These are phyloP conservation scores for Mrakia hoshinonis DNA, from an alignment of 768 basidiomycete species.

Conservation along the genomic window DNA sequence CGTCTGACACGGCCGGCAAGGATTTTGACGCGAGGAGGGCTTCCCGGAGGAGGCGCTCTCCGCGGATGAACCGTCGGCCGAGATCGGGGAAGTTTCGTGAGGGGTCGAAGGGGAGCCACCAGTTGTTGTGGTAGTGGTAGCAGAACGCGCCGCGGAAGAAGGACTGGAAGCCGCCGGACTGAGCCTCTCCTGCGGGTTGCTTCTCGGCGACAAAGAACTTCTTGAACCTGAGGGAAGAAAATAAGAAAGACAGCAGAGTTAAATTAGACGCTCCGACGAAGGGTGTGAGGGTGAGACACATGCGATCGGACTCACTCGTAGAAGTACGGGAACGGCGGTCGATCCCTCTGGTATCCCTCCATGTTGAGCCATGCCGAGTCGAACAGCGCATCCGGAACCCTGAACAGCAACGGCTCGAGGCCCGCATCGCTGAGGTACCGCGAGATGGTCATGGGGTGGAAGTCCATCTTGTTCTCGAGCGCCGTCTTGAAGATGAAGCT, in stretches of 20 bases:
- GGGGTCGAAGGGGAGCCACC: slow-evolving; percentile 95
- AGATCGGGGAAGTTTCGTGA: slow-evolving; percentile 92
- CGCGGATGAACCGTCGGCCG: slow-evolving; percentile 64
- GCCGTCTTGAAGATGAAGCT: slow-evolving; percentile 91
- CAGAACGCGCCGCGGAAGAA: slow-evolving; percentile 91
- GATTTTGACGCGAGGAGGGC: slow-evolving; percentile 28
- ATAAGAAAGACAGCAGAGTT: not conserved
- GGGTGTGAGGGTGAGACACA: slow-evolving; percentile 1
- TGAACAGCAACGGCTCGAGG: slow-evolving; percentile 69
- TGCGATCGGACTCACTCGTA: slow-evolving; percentile 54
- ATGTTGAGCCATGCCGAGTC: slow-evolving; percentile 96
- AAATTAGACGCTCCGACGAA: not conserved
- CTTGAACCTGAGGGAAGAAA: slow-evolving; percentile 53
- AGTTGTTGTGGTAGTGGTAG: slow-evolving; percentile 93
- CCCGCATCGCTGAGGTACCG: slow-evolving; percentile 82
- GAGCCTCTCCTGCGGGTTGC: slow-evolving; percentile 64
- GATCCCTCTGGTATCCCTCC: slow-evolving; percentile 79
- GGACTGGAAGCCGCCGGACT: slow-evolving; percentile 81
- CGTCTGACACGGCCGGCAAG: slow-evolving; percentile 29
- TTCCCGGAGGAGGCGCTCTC: slow-evolving; percentile 59
- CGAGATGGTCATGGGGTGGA: slow-evolving; percentile 93
- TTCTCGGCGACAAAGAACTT: slow-evolving; percentile 47
- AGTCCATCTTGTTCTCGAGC: slow-evolving; percentile 80
- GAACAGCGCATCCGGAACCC: slow-evolving; percentile 89
- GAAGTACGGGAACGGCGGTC: slow-evolving; percentile 92